Evolutionary conservation across 164 flowering plant genomes (phyloP).

Genomic region (Tetrastigma voinierianum): DNA sequence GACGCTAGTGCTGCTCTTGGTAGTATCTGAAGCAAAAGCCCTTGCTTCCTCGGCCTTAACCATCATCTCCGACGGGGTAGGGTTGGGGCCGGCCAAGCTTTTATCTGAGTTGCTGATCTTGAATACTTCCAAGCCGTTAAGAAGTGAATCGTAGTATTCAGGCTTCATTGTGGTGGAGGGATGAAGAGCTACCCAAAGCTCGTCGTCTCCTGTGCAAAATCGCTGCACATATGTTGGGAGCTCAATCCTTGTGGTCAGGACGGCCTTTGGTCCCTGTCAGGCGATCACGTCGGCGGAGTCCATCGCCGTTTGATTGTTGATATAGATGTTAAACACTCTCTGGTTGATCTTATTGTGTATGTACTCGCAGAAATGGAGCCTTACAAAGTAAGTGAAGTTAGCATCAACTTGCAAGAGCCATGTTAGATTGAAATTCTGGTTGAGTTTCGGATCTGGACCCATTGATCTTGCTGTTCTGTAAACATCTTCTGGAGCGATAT

Average conservation of each 20-base stretch:
- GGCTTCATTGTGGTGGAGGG: conserved; percentile 41
- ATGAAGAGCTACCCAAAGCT: conserved; percentile 45
- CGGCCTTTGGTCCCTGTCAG: conserved; percentile 21
- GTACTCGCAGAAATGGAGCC: conserved; percentile 75
- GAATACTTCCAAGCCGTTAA: conserved; percentile 82
- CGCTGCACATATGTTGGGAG: conserved; percentile 15
- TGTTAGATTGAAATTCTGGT: conserved; percentile 57
- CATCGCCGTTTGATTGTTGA: conserved; percentile 36
- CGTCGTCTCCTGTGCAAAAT: conserved; percentile 19
- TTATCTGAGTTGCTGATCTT: conserved; percentile 44
- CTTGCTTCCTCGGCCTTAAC: conserved; percentile 2
- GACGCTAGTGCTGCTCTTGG: background rate
- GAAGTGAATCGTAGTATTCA: conserved; percentile 48
- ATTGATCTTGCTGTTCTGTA: conserved; percentile 38
- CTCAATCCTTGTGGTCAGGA: conserved; percentile 29
- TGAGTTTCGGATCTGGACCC: conserved; percentile 30
- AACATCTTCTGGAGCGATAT: conserved; percentile 36
- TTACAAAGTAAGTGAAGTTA: conserved; percentile 59
- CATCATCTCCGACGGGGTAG: conserved; percentile 32
- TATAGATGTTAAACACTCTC: conserved; percentile 31
- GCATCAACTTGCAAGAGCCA: conserved; percentile 69
- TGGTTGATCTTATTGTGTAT: conserved; percentile 25
- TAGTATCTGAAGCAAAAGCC: background rate
- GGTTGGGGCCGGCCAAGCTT: conserved; percentile 78
- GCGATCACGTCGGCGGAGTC: conserved; percentile 25